A percentile compares a stretch with the other conserved stretches of the same genome.
Conservation (phyloP, 139 green algal genomes). For the Tetradesmus obliquus region DNA sequence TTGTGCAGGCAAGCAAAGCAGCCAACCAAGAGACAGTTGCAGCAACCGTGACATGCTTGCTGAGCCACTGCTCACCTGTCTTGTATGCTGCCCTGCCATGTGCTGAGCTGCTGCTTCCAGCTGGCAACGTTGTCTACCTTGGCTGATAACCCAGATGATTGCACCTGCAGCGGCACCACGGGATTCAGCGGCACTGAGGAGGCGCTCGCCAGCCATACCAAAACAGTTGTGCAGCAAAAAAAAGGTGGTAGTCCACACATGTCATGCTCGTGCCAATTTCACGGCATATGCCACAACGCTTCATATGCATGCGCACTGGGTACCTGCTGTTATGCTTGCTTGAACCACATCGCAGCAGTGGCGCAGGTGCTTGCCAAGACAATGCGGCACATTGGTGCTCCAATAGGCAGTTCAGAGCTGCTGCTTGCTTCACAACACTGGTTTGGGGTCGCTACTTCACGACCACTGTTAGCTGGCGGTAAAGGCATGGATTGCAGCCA, state of each 20-base stretch:
- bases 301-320: no score
- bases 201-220: no score
- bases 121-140: slow-evolving; percentile 56
- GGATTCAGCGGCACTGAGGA: slow-evolving; percentile 40
- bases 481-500: no score
- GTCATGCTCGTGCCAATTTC: no score
- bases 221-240: no score
- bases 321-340: not conserved
- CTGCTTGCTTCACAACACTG: not conserved
- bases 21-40: no score
- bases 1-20: not conserved
- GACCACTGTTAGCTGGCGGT: no score
- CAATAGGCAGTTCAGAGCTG: not conserved
- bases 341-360: not conserved
- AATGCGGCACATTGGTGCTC: not conserved
- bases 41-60: no score
- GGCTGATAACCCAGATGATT: slow-evolving; percentile 61
- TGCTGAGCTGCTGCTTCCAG: slow-evolving; percentile 62
- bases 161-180: slow-evolving; percentile 53
- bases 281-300: no score
- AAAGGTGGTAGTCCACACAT: no score
- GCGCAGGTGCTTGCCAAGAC: not conserved
- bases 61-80: slow-evolving; percentile 53
- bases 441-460: no score
- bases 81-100: slow-evolving; percentile 51